phyloP scores from a whole-genome alignment of 73 alveolate species.

The Paramecium caudatum region DNA sequence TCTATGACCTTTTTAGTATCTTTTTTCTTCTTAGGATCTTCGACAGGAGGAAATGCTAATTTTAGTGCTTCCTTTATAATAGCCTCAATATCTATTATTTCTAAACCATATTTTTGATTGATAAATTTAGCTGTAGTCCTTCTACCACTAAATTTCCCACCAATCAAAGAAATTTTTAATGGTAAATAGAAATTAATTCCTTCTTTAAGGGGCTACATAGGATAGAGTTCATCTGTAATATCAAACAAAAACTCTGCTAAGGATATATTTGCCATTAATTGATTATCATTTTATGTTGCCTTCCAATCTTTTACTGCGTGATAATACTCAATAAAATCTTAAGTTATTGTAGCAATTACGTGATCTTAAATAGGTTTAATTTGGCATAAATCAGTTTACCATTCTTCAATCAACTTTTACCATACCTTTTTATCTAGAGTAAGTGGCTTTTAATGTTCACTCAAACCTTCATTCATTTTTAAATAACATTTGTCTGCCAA shows the following conservation, averaged over 20 bases:
- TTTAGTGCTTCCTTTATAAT: slow-evolving; percentile 41
- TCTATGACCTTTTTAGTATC: background rate
- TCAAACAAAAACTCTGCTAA: slow-evolving; percentile 36
- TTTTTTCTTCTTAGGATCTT: slow-evolving; percentile 64
- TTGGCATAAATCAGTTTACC: slow-evolving; percentile 29
- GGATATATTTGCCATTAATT: background rate
- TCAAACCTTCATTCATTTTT: background rate
- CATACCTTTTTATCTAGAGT: slow-evolving; percentile 45
- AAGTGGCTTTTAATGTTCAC: background rate
- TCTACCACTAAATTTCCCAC: slow-evolving; percentile 68
- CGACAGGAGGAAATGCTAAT: slow-evolving; percentile 49
- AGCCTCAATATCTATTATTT: slow-evolving; percentile 52
- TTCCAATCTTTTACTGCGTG: slow-evolving; percentile 55
- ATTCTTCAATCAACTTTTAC: slow-evolving; percentile 34
- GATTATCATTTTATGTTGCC: background rate
- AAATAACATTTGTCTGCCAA: slow-evolving; percentile 58
- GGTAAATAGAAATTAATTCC: slow-evolving; percentile 42
- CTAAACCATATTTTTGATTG: slow-evolving; percentile 48
- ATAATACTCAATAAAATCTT: slow-evolving; percentile 45
- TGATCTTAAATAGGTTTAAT: slow-evolving; percentile 1
- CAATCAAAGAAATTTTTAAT: slow-evolving; percentile 36
- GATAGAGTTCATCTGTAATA: slow-evolving; percentile 45
- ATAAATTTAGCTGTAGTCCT: slow-evolving; percentile 39
- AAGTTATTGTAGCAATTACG: background rate
- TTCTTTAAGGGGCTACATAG: slow-evolving; percentile 42